Conservation (phyloP, 2,329 filamentous ascomycete genomes). For the Cordyceps tenuipes region DNA sequence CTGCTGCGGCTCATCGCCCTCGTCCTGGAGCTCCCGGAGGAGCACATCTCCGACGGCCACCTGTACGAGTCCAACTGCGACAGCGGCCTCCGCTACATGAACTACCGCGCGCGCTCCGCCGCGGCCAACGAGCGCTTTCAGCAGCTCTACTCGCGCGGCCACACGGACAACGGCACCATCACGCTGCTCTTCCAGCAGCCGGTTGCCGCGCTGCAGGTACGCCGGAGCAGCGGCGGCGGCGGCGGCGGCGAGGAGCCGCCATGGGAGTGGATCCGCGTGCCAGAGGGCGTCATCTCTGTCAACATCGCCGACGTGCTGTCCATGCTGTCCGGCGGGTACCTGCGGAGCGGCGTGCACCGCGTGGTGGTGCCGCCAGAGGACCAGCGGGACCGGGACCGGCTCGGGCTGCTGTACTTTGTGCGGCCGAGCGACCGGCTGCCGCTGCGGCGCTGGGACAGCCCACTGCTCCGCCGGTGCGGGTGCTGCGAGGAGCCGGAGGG, state of each 20-base stretch:
- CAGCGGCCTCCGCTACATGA: too few relatives aligned
- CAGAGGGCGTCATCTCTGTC: conserved; percentile 42
- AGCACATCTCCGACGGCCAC: too few relatives aligned
- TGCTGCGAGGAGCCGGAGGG: too few relatives aligned
- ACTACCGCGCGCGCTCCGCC: too few relatives aligned
- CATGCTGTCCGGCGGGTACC: conserved; percentile 37
- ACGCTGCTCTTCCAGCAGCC: conserved; percentile 52
- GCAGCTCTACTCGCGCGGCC: conserved; percentile 30
- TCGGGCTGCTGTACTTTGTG: conserved; percentile 38
- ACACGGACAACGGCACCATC: conserved; percentile 48
- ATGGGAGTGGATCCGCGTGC: conserved; percentile 27
- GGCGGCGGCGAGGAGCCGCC: too few relatives aligned
- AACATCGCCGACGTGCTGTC: conserved; percentile 43
- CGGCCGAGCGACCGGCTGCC: neutral
- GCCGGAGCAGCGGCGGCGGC: conserved; percentile 14
- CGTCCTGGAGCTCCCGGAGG: too few relatives aligned
- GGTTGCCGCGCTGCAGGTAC: conserved; percentile 47
- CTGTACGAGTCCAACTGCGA: too few relatives aligned
- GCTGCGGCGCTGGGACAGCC: neutral
- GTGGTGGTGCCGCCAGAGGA: conserved; percentile 35
- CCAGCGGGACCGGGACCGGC: conserved; percentile 35
- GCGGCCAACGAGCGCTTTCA: conserved; percentile 22
- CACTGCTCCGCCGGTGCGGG: too few relatives aligned
- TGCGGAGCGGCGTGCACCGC: conserved; percentile 36
- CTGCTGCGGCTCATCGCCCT: too few relatives aligned